Percentiles rank a stretch among this genome's conserved stretches.
Conservation (phyloP, 1,284 basidiomycete genomes). For the Ganoderma leucocontextum region DNA sequence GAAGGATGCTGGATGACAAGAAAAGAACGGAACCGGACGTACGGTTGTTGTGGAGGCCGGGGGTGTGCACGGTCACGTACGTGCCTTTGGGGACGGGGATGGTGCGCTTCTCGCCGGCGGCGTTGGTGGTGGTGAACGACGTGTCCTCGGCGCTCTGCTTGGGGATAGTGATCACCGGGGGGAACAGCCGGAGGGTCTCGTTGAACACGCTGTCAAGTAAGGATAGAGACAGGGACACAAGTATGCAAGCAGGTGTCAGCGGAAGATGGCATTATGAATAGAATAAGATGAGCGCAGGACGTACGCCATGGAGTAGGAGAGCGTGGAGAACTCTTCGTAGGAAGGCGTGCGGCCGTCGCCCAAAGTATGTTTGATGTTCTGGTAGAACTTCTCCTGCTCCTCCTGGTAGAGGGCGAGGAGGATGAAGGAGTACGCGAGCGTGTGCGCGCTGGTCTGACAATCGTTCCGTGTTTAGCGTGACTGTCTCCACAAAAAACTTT, state of each 20-base stretch:
- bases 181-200: constrained; percentile 68
- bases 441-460: constrained; percentile 58
- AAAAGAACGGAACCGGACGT: constrained; percentile 14
- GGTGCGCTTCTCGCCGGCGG: constrained; percentile 47
- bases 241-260: not conserved
- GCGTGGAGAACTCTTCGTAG: constrained; percentile 59
- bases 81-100: constrained; percentile 58
- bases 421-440: constrained; percentile 64
- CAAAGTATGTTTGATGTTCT: constrained; percentile 51
- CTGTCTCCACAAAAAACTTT: too few species aligned
- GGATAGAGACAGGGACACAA: constrained; percentile 44
- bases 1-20: not conserved
- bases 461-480: not conserved
- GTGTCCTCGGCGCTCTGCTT: constrained; percentile 60
- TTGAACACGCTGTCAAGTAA: constrained; percentile 60
- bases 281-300: constrained; percentile 24
- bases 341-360: constrained; percentile 41
- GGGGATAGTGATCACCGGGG: constrained; percentile 50
- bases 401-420: constrained; percentile 62
- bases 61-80: constrained; percentile 48
- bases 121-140: constrained; percentile 48
- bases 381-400: constrained; percentile 65
- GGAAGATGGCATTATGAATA: not conserved
- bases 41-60: constrained; percentile 55
- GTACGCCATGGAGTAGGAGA: constrained; percentile 56